These are phyloP conservation scores for Withania somnifera DNA, from an alignment of 305 asterid species.

Conservation along the genomic window DNA sequence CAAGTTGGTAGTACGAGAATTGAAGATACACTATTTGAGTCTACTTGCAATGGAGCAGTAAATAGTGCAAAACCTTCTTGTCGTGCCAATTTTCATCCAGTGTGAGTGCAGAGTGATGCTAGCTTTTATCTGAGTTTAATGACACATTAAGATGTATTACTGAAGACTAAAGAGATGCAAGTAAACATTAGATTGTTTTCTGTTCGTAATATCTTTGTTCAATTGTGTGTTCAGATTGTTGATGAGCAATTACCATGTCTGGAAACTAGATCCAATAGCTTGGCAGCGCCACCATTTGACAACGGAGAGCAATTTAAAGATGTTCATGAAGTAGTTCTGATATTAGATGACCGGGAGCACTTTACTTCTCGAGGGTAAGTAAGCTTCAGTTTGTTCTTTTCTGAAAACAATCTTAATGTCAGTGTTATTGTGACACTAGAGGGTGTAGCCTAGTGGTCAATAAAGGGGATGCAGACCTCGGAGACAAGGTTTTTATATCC, in stretches of 20 bases:
- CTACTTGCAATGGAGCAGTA: slow-evolving; percentile 19
- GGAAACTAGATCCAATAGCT: slow-evolving; percentile 34
- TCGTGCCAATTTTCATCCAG: slow-evolving; percentile 31
- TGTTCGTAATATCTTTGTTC: neutral
- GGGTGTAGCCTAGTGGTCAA: neutral
- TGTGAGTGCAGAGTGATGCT: slow-evolving; percentile 28
- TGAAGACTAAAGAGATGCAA: neutral
- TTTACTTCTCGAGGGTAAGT: slow-evolving; percentile 77
- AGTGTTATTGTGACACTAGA: neutral
- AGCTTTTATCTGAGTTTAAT: neutral
- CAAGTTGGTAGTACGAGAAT: slow-evolving; percentile 19
- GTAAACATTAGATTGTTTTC: neutral
- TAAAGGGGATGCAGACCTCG: neutral
- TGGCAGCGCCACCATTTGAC: slow-evolving; percentile 65
- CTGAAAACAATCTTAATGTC: neutral
- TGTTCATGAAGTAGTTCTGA: slow-evolving; percentile 62
- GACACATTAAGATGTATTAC: neutral
- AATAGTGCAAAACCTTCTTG: slow-evolving; percentile 16
- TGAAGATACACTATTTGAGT: slow-evolving; percentile 19
- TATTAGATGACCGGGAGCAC: slow-evolving; percentile 86
- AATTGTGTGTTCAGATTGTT: neutral
- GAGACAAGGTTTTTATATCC: neutral
- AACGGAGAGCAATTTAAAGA: slow-evolving; percentile 76
- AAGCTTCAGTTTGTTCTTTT: neutral
- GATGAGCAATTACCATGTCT: neutral